These are phyloP conservation scores for Eucalyptus grandis DNA, from an alignment of 345 rosid genomes.

Conservation along the genomic window DNA sequence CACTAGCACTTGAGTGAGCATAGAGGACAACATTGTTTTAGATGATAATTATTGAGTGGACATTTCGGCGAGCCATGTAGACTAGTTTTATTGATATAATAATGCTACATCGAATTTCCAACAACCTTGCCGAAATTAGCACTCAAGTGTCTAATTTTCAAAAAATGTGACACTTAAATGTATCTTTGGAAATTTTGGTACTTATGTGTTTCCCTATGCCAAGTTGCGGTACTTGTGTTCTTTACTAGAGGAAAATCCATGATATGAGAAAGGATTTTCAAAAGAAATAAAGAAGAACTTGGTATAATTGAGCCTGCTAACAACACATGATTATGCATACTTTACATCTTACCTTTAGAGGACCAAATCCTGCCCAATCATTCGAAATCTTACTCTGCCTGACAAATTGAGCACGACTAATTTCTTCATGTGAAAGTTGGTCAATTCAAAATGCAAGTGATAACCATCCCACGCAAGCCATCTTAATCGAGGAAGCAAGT, in stretches of 20 bases:
- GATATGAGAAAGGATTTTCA: background rate
- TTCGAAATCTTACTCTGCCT: fast-evolving
- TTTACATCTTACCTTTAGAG: background rate
- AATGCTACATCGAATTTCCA: fast-evolving
- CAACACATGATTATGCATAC: background rate
- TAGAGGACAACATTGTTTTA: no score
- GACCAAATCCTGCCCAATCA: fast-evolving
- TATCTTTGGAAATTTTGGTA: fast-evolving
- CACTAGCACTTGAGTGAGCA: no score
- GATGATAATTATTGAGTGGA: no score
- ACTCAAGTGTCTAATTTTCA: no score
- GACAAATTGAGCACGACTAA: background rate
- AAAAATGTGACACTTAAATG: no score
- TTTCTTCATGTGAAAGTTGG: background rate
- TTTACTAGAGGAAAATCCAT: background rate
- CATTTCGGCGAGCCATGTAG: no score
- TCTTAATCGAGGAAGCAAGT: background rate
- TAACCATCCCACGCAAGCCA: fast-evolving
- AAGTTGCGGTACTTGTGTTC: no score
- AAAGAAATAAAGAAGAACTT: background rate
- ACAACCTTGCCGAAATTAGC: fast-evolving
- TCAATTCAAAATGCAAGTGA: background rate
- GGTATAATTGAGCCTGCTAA: fast-evolving
- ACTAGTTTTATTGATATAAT: no score
- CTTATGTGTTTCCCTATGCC: fast-evolving